phyloP scores from a whole-genome alignment of 2,329 filamentous ascomycete species.

The Alternaria sp. region DNA sequence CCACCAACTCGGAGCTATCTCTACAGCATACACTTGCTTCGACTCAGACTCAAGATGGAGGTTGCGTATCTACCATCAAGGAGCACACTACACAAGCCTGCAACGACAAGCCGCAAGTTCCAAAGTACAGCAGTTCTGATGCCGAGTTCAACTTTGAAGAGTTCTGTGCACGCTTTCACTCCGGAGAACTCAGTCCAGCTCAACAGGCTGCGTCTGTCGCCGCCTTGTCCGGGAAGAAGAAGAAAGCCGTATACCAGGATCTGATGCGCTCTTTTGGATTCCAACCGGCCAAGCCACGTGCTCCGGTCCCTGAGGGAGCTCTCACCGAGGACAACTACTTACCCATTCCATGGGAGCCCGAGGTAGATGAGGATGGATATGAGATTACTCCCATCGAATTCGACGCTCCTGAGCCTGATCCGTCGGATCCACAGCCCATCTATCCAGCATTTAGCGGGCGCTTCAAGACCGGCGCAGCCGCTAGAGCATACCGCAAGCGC shows the following conservation, averaged over 20 bases:
- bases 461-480: slow-evolving; percentile 29
- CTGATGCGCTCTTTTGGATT: not conserved
- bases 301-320: not conserved
- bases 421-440: not conserved
- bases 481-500: slow-evolving; percentile 24
- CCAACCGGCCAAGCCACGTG: not conserved
- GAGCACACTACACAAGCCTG: not conserved
- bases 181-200: not conserved
- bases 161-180: not conserved
- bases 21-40: not conserved
- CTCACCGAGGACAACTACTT: slow-evolving; percentile 4
- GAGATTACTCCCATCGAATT: not conserved
- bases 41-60: not conserved
- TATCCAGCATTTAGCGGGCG: slow-evolving; percentile 21
- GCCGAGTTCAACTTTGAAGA: not conserved
- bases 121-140: not conserved
- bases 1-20: not conserved
- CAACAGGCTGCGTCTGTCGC: not conserved
- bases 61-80: not conserved
- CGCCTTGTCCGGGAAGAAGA: not conserved
- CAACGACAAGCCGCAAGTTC: not conserved
- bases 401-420: not conserved
- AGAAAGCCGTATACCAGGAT: not conserved
- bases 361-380: not conserved
- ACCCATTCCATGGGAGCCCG: not conserved